Percentiles rank a stretch among this genome's conserved stretches.
These are phyloP conservation scores for Thuja plicata DNA, from an alignment of 83 land plant genomes.

Conservation along the genomic window DNA sequence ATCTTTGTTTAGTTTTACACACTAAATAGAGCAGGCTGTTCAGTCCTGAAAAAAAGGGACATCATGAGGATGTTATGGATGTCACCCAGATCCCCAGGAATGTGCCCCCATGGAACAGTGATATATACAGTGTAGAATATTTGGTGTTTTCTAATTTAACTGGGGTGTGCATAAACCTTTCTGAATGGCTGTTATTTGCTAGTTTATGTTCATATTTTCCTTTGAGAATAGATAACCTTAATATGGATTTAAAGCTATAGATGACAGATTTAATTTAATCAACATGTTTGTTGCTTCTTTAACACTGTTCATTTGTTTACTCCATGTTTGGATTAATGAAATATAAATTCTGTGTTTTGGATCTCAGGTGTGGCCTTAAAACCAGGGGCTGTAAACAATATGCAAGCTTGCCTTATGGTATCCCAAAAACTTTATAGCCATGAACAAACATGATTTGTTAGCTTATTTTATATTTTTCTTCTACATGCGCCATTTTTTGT, in stretches of 20 bases:
- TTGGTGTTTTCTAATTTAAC: not conserved
- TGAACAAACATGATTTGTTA: not conserved
- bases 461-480: not conserved
- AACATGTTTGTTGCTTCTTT: slow-evolving; percentile 4
- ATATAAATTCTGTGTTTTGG: not conserved
- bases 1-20: no score
- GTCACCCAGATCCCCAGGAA: no score
- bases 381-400: slow-evolving; percentile 1
- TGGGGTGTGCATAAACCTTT: not conserved
- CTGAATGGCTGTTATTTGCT: not conserved
- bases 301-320: not conserved
- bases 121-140: not conserved
- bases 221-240: not conserved
- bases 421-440: not conserved
- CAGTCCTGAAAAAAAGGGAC: no score
- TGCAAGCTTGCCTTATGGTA: slow-evolving; percentile 9
- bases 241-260: not conserved
- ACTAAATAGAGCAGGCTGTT: no score
- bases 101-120: no score
- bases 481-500: not conserved
- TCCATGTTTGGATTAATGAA: not conserved
- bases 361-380: slow-evolving; percentile 11
- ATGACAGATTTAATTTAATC: not conserved
- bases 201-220: not conserved
- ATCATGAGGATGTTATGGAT: no score